Conservation (phyloP, 78 protist species). For the Diacronema lutheri region DNA sequence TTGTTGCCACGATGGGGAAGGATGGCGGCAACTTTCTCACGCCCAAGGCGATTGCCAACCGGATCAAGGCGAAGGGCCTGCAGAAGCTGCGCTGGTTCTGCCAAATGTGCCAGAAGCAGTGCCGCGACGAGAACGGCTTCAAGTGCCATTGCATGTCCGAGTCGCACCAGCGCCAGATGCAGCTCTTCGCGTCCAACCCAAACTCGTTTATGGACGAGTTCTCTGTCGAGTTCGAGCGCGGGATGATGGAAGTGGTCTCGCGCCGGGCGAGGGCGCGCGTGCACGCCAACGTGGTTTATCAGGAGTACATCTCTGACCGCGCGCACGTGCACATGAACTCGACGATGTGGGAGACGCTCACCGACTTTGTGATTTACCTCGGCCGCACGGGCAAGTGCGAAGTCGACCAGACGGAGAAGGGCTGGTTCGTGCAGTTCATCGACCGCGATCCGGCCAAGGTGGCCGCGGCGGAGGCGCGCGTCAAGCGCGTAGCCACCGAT, state of each 20-base stretch:
- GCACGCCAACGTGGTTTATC: slow-evolving; percentile 12
- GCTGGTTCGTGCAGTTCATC: slow-evolving; percentile 65
- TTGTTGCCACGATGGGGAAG: not conserved
- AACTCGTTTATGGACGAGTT: slow-evolving; percentile 55
- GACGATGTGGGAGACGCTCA: slow-evolving; percentile 54
- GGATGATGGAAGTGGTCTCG: slow-evolving; percentile 52
- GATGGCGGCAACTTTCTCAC: slow-evolving; percentile 30
- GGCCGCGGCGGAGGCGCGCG: not conserved
- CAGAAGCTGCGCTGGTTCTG: slow-evolving; percentile 91
- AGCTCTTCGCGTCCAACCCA: slow-evolving; percentile 64
- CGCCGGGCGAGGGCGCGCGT: slow-evolving; percentile 17
- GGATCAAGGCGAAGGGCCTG: slow-evolving; percentile 80
- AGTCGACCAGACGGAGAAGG: slow-evolving; percentile 85
- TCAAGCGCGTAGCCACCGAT: not conserved
- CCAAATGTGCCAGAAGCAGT: slow-evolving; percentile 91
- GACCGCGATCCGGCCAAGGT: slow-evolving; percentile 36
- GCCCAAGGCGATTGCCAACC: slow-evolving; percentile 52
- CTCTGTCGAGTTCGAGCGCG: slow-evolving; percentile 73
- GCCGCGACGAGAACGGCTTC: slow-evolving; percentile 93
- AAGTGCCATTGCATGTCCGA: slow-evolving; percentile 88
- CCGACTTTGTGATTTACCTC: slow-evolving; percentile 75
- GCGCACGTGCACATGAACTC: slow-evolving; percentile 43
- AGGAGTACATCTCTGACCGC: slow-evolving; percentile 15
- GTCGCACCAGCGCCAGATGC: slow-evolving; percentile 81
- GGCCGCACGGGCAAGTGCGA: slow-evolving; percentile 68